Evolutionary conservation across 345 rosid genomes (phyloP).

Genomic region (Brassica carinata): DNA sequence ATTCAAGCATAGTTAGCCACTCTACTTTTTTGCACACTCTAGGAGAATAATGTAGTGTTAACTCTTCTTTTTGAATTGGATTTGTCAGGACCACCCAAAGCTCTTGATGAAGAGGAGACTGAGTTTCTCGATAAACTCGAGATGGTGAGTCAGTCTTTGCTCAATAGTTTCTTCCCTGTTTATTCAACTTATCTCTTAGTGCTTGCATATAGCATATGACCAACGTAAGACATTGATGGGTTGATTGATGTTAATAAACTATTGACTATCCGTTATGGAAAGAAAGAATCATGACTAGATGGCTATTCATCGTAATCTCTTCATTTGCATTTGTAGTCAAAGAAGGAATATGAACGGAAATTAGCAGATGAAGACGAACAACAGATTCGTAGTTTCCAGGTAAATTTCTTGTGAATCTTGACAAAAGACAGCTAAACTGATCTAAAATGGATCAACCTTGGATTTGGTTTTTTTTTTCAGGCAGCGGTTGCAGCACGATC

Average conservation of each 20-base stretch:
- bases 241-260: background rate
- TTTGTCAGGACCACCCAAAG: conserved; percentile 87
- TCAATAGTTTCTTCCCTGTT: background rate
- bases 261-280: background rate
- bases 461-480: conserved; percentile 44
- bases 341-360: conserved; percentile 69
- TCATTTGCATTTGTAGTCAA: conserved; percentile 51
- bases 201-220: background rate
- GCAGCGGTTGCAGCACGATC: conserved; percentile 85
- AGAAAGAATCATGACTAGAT: conserved; percentile 8
- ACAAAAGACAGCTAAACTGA: background rate
- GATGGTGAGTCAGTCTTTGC: conserved; percentile 53
- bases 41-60: background rate
- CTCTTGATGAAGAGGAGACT: conserved; percentile 94
- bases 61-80: background rate
- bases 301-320: background rate
- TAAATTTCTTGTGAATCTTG: conserved; percentile 27
- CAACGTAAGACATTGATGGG: background rate
- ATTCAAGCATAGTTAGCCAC: conserved; percentile 74
- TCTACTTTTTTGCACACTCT: background rate
- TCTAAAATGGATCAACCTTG: background rate
- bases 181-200: background rate
- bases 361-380: conserved; percentile 75
- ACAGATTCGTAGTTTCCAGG: conserved; percentile 84
- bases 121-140: conserved; percentile 93